Base-by-base conservation (phyloP, 495 filamentous ascomycete species). In the Penicillium crystallinum region DNA sequence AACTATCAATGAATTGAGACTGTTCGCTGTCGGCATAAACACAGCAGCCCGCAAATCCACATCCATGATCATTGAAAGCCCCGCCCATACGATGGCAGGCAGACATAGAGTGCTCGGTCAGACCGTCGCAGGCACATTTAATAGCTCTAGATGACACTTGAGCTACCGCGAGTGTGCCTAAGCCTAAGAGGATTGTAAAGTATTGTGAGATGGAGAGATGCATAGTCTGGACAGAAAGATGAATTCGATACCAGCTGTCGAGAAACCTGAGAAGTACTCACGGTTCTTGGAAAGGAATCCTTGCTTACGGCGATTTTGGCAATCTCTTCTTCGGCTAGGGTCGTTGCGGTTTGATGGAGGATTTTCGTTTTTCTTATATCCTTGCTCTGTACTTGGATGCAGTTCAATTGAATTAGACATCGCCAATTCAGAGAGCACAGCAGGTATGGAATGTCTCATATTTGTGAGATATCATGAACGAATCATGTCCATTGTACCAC, bases 11-110 rank as follows among this genome's bases (percentile, higher is more conserved):
- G 27, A 62, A 62, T 7, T 8, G 23, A 14, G 12, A 17, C 35
- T 59, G 59, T 40, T 61, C 38, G 10, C 12, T 40, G 33, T 41
- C 53, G 22, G 17, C 19, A 40, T 52, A 52, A 15, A 62, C 56
- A 52, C 56, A 62, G 30, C 59, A 62, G 4, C 56, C 56, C 4
- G 51, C 14, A 19, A 59, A 62, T 22, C 55, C 55, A 52, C 61
- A 55, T 12, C 25, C 30, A 1, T 22, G 10, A 51, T 29, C 62
- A 56, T 57, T 29, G 14, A 47, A 53, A 3, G 12, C 15, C n/a
- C 36, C 49, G 5, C 49, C 49, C 12, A n/a, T 45, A 21, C 21
- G n/a, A 22, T 14, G 18, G 35, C 49, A 52, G 9, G 40, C 49
- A 9, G 31, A 30, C 4, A 33, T 39, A 11, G 30, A 36, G 17